These are phyloP conservation scores for Lathyrus oleraceus DNA, from an alignment of 306 rosid genomes.

Conservation along the genomic window DNA sequence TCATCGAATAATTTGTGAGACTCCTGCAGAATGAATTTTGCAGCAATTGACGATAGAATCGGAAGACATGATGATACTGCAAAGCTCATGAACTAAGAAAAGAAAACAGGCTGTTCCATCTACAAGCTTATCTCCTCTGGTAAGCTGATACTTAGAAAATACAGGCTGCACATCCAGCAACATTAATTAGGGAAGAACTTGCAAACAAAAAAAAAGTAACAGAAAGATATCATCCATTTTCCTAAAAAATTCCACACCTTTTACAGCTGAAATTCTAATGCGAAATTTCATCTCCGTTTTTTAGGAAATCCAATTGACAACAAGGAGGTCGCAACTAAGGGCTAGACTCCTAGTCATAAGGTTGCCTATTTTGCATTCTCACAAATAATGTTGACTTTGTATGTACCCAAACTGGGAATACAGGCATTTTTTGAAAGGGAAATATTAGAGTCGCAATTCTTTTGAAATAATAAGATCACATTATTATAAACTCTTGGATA, in stretches of 20 bases:
- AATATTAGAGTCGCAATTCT: constrained; percentile 10
- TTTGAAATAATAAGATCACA: constrained; percentile 6
- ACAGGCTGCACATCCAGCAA: constrained; percentile 68
- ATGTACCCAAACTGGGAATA: not conserved
- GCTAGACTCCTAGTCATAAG: not conserved
- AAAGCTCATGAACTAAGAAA: constrained; percentile 34
- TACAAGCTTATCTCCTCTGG: constrained; percentile 90
- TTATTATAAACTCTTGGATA: constrained; percentile 7
- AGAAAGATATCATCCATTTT: not conserved
- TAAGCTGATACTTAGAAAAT: constrained; percentile 88
- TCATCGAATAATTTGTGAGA: constrained; percentile 5
- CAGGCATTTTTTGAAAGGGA: not conserved
- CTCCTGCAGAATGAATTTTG: constrained; percentile 29
- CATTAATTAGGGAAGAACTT: not conserved
- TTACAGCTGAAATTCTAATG: not conserved
- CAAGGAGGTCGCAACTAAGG: not conserved
- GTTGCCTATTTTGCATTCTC: not conserved
- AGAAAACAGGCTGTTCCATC: constrained; percentile 29
- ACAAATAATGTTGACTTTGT: not conserved
- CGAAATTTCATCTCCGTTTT: not conserved
- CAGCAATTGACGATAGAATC: constrained; percentile 12
- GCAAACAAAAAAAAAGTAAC: constrained; percentile 18
- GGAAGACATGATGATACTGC: constrained; percentile 20
- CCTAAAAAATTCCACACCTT: not conserved
- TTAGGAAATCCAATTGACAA: not conserved